A percentile compares a stretch with the other conserved stretches of the same genome.
phyloP scores from a whole-genome alignment of 176 grass and related monocot genomes.

The Juncus inflexus region DNA sequence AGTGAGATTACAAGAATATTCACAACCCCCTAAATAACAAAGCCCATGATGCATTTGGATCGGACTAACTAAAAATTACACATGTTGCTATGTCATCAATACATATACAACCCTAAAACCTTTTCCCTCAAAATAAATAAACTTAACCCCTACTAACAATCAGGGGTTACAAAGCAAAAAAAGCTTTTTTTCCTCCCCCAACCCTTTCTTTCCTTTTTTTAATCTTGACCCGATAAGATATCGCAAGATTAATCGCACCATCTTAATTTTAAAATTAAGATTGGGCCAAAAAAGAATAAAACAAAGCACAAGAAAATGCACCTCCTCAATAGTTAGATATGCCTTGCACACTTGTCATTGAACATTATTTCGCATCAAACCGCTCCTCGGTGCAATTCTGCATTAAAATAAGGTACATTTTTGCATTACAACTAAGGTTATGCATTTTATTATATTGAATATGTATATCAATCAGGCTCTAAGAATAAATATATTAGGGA shows the following conservation, averaged over 20 bases:
- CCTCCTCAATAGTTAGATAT: background rate
- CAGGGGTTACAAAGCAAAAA: background rate
- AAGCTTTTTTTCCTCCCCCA: background rate
- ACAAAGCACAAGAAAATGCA: slow-evolving; percentile 38
- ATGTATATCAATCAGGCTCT: too few relatives aligned
- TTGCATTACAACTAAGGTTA: too few relatives aligned
- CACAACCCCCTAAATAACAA: slow-evolving; percentile 45
- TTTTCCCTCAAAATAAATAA: slow-evolving; percentile 26
- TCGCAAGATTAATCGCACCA: slow-evolving; percentile 57
- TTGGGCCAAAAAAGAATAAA: slow-evolving; percentile 33
- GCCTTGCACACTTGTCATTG: slow-evolving; percentile 35
- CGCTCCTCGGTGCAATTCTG: slow-evolving; percentile 64
- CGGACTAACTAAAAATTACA: too few relatives aligned
- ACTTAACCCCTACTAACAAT: slow-evolving; percentile 3
- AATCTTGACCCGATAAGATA: slow-evolving; percentile 43
- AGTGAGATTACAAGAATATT: slow-evolving; percentile 50
- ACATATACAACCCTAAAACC: slow-evolving; percentile 60
- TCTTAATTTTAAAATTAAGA: slow-evolving; percentile 61
- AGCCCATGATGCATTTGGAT: slow-evolving; percentile 19
- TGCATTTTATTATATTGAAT: too few relatives aligned
- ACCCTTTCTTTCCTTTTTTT: slow-evolving; percentile 22
- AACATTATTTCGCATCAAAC: slow-evolving; percentile 55
- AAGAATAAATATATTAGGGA: too few relatives aligned
- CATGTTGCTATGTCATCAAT: slow-evolving; percentile 30
- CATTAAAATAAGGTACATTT: background rate